Conservation (phyloP, 1,284 basidiomycete genomes). For the Schizophyllum commune region DNA sequence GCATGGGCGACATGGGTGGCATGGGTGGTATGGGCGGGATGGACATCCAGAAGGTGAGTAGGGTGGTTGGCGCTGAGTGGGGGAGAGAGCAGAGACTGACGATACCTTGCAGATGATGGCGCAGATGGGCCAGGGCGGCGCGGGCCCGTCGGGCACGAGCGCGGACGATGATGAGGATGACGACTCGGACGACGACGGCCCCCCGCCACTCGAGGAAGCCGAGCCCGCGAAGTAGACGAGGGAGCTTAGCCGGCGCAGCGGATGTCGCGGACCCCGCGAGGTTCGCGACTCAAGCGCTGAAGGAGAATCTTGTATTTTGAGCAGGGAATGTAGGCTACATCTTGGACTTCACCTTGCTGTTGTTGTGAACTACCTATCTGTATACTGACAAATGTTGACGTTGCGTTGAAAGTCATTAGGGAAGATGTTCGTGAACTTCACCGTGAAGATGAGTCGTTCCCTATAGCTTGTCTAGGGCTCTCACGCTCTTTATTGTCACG, state of each 20-base stretch:
- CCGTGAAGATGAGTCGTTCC: too few species aligned
- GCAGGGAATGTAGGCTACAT: background rate
- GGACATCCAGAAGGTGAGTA: constrained; percentile 52
- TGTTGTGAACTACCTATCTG: too few species aligned
- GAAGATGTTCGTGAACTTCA: too few species aligned
- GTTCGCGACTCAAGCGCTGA: background rate
- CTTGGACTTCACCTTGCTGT: background rate
- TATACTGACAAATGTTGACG: too few species aligned
- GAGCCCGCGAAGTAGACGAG: constrained; percentile 29
- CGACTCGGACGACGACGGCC: constrained; percentile 59
- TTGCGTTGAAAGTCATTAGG: too few species aligned
- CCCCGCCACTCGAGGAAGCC: constrained; percentile 68
- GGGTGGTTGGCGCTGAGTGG: constrained; percentile 4
- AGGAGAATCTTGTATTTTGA: background rate
- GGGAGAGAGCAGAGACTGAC: background rate
- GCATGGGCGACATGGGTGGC: constrained; percentile 35
- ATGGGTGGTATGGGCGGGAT: constrained; percentile 35
- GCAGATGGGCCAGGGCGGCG: constrained; percentile 41
- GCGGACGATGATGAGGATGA: constrained; percentile 36
- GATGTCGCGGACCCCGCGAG: too few species aligned
- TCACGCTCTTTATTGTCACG: too few species aligned
- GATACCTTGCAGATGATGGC: constrained; percentile 52
- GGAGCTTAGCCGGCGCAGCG: constrained; percentile 31
- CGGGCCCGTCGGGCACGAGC: constrained; percentile 28
- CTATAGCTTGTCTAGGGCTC: too few species aligned